phyloP scores from a whole-genome alignment of 441 rosid genomes.

The Jatropha multifida region DNA sequence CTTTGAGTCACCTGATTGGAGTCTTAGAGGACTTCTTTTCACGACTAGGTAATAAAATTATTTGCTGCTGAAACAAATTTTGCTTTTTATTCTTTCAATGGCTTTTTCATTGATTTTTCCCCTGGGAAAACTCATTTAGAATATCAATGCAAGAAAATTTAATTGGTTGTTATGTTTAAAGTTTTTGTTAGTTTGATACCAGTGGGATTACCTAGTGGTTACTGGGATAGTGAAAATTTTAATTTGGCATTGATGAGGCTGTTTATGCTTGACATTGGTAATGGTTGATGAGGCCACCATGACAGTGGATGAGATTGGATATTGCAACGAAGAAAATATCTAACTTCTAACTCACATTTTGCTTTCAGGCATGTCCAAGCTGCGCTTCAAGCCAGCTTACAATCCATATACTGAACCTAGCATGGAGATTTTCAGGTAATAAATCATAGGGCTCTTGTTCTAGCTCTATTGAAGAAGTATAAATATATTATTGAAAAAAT shows the following conservation, averaged over 20 bases:
- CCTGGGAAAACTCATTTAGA: neutral
- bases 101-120: neutral
- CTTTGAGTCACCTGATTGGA: slow-evolving; percentile 91
- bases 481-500: neutral
- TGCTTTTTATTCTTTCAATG: neutral
- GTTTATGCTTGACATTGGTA: neutral
- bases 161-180: neutral
- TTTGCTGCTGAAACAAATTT: neutral
- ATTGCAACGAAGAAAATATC: neutral
- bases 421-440: slow-evolving; percentile 94
- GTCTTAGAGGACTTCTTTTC: slow-evolving; percentile 83
- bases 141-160: neutral
- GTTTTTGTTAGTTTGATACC: neutral
- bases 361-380: slow-evolving; percentile 75
- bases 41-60: slow-evolving; percentile 56
- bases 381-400: slow-evolving; percentile 93
- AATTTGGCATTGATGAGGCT: neutral
- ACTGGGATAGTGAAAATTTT: neutral
- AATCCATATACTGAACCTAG: slow-evolving; percentile 98
- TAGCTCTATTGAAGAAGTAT: neutral
- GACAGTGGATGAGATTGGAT: slow-evolving; percentile 6
- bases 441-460: slow-evolving; percentile 1
- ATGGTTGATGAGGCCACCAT: neutral
- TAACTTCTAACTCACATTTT: neutral
- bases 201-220: neutral